Evolutionary conservation across 371 early-diverging fungal genomes (phyloP).

Genomic region (Mortierella sp.): DNA sequence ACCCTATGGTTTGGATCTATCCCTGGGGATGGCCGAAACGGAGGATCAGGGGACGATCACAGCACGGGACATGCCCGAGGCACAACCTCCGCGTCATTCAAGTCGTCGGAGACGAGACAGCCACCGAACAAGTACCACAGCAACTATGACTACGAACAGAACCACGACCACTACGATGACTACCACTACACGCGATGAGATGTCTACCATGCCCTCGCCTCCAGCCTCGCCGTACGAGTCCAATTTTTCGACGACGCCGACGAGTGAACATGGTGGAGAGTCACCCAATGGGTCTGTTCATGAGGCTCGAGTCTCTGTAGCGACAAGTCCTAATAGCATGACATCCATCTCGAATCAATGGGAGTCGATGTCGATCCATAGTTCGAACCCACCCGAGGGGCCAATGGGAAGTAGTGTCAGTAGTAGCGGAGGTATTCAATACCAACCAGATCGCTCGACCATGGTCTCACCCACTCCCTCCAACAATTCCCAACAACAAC

Average conservation of each 20-base stretch:
- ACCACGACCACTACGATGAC: no score
- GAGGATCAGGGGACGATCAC: not conserved
- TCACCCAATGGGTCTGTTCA: constrained; percentile 38
- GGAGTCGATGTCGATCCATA: constrained; percentile 34
- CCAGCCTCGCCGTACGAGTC: constrained; percentile 41
- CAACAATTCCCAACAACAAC: not conserved
- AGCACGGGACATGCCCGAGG: not conserved
- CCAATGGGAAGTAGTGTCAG: constrained; percentile 10
- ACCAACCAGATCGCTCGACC: constrained; percentile 12
- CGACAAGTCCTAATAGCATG: constrained; percentile 42
- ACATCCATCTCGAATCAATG: constrained; percentile 42
- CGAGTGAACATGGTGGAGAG: constrained; percentile 34
- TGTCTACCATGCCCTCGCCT: constrained; percentile 31
- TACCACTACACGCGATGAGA: not conserved
- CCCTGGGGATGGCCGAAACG: not conserved
- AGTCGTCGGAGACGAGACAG: constrained; percentile 10
- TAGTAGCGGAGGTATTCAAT: constrained; percentile 6
- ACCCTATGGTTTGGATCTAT: constrained; percentile 28
- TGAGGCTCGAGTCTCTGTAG: not conserved
- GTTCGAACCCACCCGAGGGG: constrained; percentile 15
- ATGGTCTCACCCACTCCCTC: constrained; percentile 17
- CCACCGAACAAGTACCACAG: constrained; percentile 1
- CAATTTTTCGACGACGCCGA: constrained; percentile 26
- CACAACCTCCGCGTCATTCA: not conserved
- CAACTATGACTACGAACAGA: not conserved